phyloP scores from a whole-genome alignment of 306 rosid genomes.

The Carpinus viminea region DNA sequence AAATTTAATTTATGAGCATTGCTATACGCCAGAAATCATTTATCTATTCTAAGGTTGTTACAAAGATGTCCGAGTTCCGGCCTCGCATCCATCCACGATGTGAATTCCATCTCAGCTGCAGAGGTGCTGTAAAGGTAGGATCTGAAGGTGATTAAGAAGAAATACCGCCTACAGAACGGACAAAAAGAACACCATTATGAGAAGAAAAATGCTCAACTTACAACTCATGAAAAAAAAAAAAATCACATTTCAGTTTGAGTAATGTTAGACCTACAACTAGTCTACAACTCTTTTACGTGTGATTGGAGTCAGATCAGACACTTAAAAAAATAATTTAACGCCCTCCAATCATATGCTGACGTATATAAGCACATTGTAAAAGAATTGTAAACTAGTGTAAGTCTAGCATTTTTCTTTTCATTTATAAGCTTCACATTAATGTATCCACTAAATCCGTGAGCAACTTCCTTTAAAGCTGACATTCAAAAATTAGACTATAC shows the following conservation, averaged over 20 bases:
- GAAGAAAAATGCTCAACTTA: too few species aligned
- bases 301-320: too few species aligned
- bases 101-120: slow-evolving; percentile 43
- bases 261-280: too few species aligned
- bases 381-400: too few species aligned
- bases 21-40: slow-evolving; percentile 34
- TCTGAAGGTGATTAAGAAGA: slow-evolving; percentile 77
- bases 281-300: too few species aligned
- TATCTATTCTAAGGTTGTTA: slow-evolving; percentile 78
- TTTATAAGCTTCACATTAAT: background rate
- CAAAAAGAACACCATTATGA: background rate
- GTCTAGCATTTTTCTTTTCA: background rate
- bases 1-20: slow-evolving; percentile 24
- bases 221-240: too few species aligned
- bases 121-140: slow-evolving; percentile 78
- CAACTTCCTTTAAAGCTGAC: background rate
- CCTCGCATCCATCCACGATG: slow-evolving; percentile 81
- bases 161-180: slow-evolving; percentile 69
- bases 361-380: too few species aligned
- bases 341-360: too few species aligned
- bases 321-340: too few species aligned
- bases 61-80: slow-evolving; percentile 93
- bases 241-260: too few species aligned
- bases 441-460: background rate
- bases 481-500: background rate